These are phyloP conservation scores for Claviceps monticola DNA, from an alignment of 2,329 filamentous ascomycete species.

Conservation along the genomic window DNA sequence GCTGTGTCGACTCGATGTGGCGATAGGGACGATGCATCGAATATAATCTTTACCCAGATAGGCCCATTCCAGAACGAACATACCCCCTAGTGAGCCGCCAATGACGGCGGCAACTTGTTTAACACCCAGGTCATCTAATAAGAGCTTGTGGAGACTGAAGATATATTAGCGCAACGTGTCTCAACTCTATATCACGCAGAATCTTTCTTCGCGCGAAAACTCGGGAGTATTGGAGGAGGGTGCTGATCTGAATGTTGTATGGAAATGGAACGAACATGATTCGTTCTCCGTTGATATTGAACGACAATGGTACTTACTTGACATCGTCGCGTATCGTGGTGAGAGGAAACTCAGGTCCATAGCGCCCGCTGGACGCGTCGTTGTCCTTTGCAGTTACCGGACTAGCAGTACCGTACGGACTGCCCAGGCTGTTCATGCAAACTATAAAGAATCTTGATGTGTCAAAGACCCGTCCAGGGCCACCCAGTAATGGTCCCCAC, in stretches of 20 bases:
- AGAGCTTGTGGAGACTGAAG: constrained; percentile 60
- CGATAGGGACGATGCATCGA: constrained; percentile 66
- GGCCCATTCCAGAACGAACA: constrained; percentile 84
- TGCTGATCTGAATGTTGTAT: neutral
- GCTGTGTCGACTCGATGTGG: constrained; percentile 71
- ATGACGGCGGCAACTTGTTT: constrained; percentile 65
- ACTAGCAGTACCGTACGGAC: constrained; percentile 76
- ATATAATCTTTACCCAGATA: constrained; percentile 85
- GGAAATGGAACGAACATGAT: neutral
- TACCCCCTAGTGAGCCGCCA: constrained; percentile 75
- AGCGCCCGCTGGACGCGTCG: constrained; percentile 56
- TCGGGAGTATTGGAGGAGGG: neutral
- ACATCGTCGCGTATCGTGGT: constrained; percentile 95
- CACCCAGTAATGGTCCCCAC: constrained; percentile 75
- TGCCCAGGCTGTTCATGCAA: constrained; percentile 75
- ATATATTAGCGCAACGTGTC: constrained; percentile 7
- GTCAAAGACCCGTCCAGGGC: constrained; percentile 67
- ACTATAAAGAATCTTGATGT: constrained; percentile 72
- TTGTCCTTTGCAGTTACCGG: constrained; percentile 82
- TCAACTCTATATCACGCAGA: neutral
- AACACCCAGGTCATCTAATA: constrained; percentile 70
- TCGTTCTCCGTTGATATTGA: neutral
- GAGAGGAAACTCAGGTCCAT: constrained; percentile 90
- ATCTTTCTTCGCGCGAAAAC: neutral
- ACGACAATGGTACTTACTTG: constrained; percentile 42